Evolutionary conservation across 2,329 filamentous ascomycete species (phyloP), one percentile per base, ranked within the genome.

Genomic region (Zasmidium angulare): DNA sequence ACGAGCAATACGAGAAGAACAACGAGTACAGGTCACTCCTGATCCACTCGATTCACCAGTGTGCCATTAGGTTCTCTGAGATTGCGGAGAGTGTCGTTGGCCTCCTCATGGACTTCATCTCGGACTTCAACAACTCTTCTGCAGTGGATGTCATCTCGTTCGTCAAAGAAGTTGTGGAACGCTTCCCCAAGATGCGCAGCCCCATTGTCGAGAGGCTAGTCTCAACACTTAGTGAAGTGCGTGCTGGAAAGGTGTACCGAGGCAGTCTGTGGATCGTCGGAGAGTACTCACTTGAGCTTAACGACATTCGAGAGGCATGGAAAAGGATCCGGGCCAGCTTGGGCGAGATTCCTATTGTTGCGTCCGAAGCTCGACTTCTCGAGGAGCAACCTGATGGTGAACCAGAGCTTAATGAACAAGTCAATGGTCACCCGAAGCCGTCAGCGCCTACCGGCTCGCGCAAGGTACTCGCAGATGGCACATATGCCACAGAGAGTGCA

Each of bases 1-100:
- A 99, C 71, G 93, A 98, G 76, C 93, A 97, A 76, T 98, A 97
- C 78, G 95, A 99, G 81, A 98, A 98, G 86, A 96, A 96, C 77
- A 87, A 86, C 72, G 93, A 96, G 77, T 97, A 97, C 77, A 89
- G 95, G 68, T 93, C 96, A 71, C 84, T 99, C 9, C 84, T 99
- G 62, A 98, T 99, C 67, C 92, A 97, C 76, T 91, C 93, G 40
- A 99, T 99, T 72, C 95, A 99, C 76, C 92, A 96, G 75, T 98
- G 95, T 76, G 95, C 95, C 69, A 98, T 99, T 82, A 97, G 96
- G 74, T 98, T 98, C 80, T 98, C 95, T 11, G 93, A 99, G 77
- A 93, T 99, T 63, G 95, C 95, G 23, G 90, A 93, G 49, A 98
- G 91, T 72, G 95, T 99, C 17, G 95, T 99, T 56, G 95, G 95